These are phyloP conservation scores for Carnegiea gigantea DNA, from an alignment of 179 eudicot species.

Conservation along the genomic window DNA sequence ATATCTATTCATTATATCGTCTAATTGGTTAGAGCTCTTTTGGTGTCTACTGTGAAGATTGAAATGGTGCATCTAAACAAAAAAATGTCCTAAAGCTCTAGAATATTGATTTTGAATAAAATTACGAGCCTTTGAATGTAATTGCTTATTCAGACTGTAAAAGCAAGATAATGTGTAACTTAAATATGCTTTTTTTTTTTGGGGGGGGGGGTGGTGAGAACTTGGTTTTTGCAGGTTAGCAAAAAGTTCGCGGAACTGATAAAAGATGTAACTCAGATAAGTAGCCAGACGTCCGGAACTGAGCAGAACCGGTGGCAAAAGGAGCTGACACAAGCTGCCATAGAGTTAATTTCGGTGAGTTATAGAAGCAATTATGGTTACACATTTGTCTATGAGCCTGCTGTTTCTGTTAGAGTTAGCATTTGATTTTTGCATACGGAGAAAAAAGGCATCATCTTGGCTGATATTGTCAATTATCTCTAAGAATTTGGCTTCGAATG, in stretches of 20 bases:
- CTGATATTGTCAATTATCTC: neutral
- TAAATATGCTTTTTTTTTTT: conserved; percentile 4
- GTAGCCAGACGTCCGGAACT: conserved; percentile 72
- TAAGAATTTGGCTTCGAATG: neutral
- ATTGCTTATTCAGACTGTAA: neutral
- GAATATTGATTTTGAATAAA: neutral
- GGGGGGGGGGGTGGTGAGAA: no score
- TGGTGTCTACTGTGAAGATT: neutral
- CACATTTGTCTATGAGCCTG: conserved; percentile 1
- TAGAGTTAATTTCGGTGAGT: conserved; percentile 91
- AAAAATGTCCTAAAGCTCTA: neutral
- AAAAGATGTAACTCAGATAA: conserved; percentile 54
- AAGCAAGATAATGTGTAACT: neutral
- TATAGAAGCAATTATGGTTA: neutral
- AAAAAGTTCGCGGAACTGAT: conserved; percentile 91
- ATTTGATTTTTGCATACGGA: conserved; percentile 5
- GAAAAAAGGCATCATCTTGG: neutral
- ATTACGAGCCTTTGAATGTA: conserved; percentile 8
- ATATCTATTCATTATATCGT: neutral
- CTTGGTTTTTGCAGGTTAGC: conserved; percentile 60
- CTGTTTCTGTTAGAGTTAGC: neutral
- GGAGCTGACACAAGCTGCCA: conserved; percentile 89
- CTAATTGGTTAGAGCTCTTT: neutral
- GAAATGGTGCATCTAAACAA: neutral
- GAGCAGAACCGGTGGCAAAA: conserved; percentile 92